Conservation (phyloP, 1,139 yeast genomes). For the Scheffersomyces parashehatae region DNA sequence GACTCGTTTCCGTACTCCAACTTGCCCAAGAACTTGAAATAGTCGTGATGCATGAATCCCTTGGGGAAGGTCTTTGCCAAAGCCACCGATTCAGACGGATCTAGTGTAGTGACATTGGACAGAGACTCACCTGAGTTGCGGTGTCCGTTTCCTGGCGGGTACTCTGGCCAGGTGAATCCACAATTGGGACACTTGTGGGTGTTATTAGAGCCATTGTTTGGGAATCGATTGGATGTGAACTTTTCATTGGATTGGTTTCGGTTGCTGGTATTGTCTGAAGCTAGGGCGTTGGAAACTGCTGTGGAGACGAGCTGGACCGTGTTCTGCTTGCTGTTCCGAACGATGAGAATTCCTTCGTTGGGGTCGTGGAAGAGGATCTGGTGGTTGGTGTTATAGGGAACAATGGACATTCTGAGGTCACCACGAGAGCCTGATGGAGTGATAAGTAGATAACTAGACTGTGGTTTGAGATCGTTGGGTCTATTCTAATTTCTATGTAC, state of each 20-base stretch:
- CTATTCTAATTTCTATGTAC: too few species aligned
- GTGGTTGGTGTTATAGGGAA: constrained; percentile 37
- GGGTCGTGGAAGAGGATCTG: constrained; percentile 42
- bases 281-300: too few species aligned
- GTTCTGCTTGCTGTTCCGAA: constrained; percentile 44
- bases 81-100: background rate
- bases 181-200: constrained; percentile 42
- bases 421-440: too few species aligned
- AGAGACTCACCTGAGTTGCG: constrained; percentile 2
- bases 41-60: constrained; percentile 39
- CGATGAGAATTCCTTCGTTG: constrained; percentile 41
- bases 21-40: constrained; percentile 39
- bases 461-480: too few species aligned
- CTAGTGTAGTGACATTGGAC: constrained; percentile 1
- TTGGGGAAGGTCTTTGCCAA: constrained; percentile 7
- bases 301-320: constrained; percentile 37
- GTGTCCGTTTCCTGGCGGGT: background rate
- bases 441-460: too few species aligned
- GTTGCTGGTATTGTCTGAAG: background rate
- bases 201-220: background rate
- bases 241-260: background rate
- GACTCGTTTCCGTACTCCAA: constrained; percentile 15
- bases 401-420: constrained; percentile 31
- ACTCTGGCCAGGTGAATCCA: constrained; percentile 33
- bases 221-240: background rate